Base-by-base conservation (phyloP, 768 basidiomycete genomes). In the Leccinum olivaceopallidum region DNA sequence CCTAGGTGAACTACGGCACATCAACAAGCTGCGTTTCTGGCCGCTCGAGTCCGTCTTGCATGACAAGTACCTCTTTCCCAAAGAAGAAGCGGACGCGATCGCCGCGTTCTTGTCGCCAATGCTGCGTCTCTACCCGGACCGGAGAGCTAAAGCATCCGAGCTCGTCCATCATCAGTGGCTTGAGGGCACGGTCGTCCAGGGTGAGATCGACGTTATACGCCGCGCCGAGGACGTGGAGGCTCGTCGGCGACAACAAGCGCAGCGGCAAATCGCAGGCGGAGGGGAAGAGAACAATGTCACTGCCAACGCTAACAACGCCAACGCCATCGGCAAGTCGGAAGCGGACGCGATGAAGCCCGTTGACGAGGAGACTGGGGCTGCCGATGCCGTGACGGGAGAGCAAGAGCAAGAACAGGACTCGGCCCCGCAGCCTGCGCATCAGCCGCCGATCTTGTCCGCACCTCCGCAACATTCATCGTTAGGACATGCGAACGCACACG, bases 1-100 rank as follows among this genome's bases (percentile, higher is more conserved):
- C 61, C 9, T 26, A 87, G 86, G 85, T 54, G 95, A 98, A 76
- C 85, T 98, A 32, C 87, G 94, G 8, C 93, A 96, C 67, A 98
- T 98, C 71, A 89, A 88, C 74, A 95, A 96, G 73, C 81, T 98
- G 42, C 89, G 95, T 14, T 96, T 84, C 75, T 98, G 94, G 93
- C 92, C 92, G 5, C 81, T 95, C 28, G 83, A 85, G 0, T 75
- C 85, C 10, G 92, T 95, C 22, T 75, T 94, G 59, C 87, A 91
- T 68, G 95, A 99, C 81, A 98, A 99, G 78, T 98, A 98, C 77
- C 85, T 97, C 58, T 94, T 99, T 70, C 87, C 93, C 1, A 83
- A 84, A 54, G 76, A 82, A 5, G 94, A 95, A 55, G 92, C 96
- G 2, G 90, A 92, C 48, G 78, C 84, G 42, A 87, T 98, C 62